Evolutionary conservation across 352 stramenopile genomes (phyloP), one percentile per base, ranked within the genome.

Genomic region (Globisporangium emineosum): DNA sequence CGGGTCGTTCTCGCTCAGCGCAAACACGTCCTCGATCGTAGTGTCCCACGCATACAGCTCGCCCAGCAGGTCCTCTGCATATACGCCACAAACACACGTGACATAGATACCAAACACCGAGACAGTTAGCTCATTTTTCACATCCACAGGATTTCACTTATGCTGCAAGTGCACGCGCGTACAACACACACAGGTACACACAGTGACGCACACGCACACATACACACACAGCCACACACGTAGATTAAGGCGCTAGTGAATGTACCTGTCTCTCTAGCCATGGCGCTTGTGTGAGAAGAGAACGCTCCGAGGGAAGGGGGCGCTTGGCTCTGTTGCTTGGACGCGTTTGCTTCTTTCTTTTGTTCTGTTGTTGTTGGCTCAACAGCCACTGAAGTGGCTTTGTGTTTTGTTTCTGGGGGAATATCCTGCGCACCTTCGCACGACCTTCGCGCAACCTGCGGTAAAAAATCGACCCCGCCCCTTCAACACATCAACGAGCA

Each of bases 31-130:
- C 42, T 91, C 80, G 58, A 93, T 84, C 35, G 68, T 70, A 17
- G 70, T 76, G 69, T 93, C 83, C 78, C 80, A 90, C 13, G 60
- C 71, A 64, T 91, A 90, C n/a, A 93, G 61, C 60, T 87, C 78
- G 58, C 71, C 71, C 55, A 92, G 66, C 62, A 73, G 66, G 45
- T 92, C 79, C 59, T 72, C 73, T 72, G 43, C 15, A 55, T 0
- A 40, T 57, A n/a, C n/a, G 57, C 17, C n/a, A 40, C 37, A 49
- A 13, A 15, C 17, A 60, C n/a, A 45, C 8, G 6, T 17, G 25
- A 37, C 21, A 50, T 17, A 56, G 12, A 37, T 5, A 1, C 27
- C 19, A 5, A 23, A 15, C 35, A 32, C 2, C 2, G 5, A 59
- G 2, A 13, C 37, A 49, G 47, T 17, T 27, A 55, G 21, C 30